Evolutionary conservation across 768 basidiomycete species (phyloP).

Genomic region (Thelephora ganbajun): DNA sequence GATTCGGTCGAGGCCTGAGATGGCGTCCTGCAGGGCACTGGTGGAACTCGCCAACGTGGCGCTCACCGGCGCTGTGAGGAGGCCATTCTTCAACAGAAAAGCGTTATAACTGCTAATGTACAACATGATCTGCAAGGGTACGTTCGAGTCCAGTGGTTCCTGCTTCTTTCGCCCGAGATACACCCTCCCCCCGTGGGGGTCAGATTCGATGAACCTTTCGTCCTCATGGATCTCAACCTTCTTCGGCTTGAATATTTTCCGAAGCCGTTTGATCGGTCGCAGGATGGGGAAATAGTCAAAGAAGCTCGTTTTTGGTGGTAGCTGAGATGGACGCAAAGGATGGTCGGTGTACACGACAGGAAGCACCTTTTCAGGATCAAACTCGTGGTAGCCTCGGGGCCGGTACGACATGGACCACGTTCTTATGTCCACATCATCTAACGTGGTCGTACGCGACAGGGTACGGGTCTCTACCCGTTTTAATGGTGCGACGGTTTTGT

Average conservation of each 20-base stretch:
- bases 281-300: constrained; percentile 43
- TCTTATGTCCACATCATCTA: constrained; percentile 1
- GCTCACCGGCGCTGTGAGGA: constrained; percentile 35
- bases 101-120: constrained; percentile 39
- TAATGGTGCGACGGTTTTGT: constrained; percentile 17
- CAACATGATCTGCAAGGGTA: constrained; percentile 45
- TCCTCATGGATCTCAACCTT: constrained; percentile 1
- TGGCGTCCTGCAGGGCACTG: neutral
- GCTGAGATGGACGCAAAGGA: constrained; percentile 38
- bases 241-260: constrained; percentile 14
- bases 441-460: constrained; percentile 2
- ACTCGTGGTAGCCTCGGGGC: constrained; percentile 7
- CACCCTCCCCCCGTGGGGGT: constrained; percentile 22
- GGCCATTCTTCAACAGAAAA: constrained; percentile 28
- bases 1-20: neutral
- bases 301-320: constrained; percentile 35
- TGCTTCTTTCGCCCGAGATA: constrained; percentile 14
- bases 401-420: neutral
- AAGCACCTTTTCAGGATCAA: constrained; percentile 31
- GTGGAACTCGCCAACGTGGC: too few relatives aligned
- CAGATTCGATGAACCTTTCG: constrained; percentile 10
- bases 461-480: constrained; percentile 5
- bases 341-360: constrained; percentile 27
- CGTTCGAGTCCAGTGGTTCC: constrained; percentile 37
- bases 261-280: constrained; percentile 33